Evolutionary conservation across 257 asterid genomes (phyloP), one percentile per base, ranked within the genome.

Genomic region (Parsonsia alboflavescens): DNA sequence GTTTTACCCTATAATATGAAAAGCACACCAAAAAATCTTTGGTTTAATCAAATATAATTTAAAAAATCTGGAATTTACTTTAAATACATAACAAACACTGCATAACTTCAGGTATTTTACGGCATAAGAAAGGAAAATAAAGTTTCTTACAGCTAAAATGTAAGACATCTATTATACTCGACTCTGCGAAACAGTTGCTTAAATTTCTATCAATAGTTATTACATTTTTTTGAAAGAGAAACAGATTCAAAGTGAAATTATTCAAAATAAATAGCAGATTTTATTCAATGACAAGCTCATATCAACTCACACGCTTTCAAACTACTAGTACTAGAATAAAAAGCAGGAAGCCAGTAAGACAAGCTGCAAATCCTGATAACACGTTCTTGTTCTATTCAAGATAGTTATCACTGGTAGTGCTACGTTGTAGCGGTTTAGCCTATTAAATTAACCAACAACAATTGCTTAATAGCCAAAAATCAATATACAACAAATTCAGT

Each of bases 1-100:
- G 99, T 92, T 82, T 95, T 95, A 2, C 99, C 99, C 98, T 92
- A 84, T 66, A 56, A 30, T 44, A 41, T 44, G 52, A 50, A 70
- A 64, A 9, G 59, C 15, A 46, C 4, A 16, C 16, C 33, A 45
- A 64, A 17, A 1, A 33, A 33, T 33, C 2, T 33, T 33, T 33
- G 39, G 2, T 58, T 58, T 6, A 26, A 26, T 44, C 30, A 44
- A 68, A 69, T 22, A 45, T 45, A 6, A n/a, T n/a, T 16, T 17
- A 63, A 63, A 15, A 63, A 63, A 24, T 33, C 39, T 1, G 39
- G 39, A 33, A 33, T 33, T 33, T 33, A 33, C 39, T 33, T 33
- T 3, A 33, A 33, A 33, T 33, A 33, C 39, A 33, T 33, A 33
- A 13, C 12, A 69, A 46, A 19, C 28, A 16, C 21, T 5, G 10